Percentiles rank a stretch among this genome's conserved stretches.
Evolutionary conservation across 306 rosid species (phyloP).

Genomic region (Prinsepia uniflora): DNA sequence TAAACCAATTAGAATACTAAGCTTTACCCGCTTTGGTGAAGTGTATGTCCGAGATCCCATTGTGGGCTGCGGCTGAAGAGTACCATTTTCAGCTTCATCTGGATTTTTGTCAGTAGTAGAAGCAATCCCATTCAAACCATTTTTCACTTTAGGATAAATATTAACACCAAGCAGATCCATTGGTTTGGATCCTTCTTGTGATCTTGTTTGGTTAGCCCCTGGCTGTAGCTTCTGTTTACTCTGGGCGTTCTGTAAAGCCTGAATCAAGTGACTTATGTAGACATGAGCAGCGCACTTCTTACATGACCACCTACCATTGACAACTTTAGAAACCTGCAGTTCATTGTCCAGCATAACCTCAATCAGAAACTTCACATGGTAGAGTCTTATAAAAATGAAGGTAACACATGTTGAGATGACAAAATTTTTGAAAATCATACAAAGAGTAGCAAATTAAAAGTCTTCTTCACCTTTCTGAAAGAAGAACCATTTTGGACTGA

Average conservation of each 20-base stretch:
- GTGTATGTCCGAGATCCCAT: slow-evolving; percentile 19
- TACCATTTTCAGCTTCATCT: slow-evolving; percentile 31
- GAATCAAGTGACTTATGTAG: slow-evolving; percentile 53
- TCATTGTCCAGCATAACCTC: slow-evolving; percentile 1
- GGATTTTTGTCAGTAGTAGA: slow-evolving; percentile 28
- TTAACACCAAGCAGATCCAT: slow-evolving; percentile 31
- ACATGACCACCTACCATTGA: slow-evolving; percentile 27
- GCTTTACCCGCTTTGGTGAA: slow-evolving; percentile 56
- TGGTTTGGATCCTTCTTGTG: slow-evolving; percentile 32
- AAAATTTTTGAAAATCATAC: background rate
- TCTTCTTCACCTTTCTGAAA: slow-evolving; percentile 28
- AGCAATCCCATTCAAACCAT: slow-evolving; percentile 24
- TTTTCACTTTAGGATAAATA: slow-evolving; percentile 23
- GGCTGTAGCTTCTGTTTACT: slow-evolving; percentile 16
- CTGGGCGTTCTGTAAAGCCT: slow-evolving; percentile 30
- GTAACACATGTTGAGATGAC: background rate
- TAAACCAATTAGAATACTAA: slow-evolving; percentile 14
- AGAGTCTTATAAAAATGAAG: background rate
- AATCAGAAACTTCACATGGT: slow-evolving; percentile 7
- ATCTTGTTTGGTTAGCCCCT: slow-evolving; percentile 25
- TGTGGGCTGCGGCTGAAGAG: slow-evolving; percentile 30
- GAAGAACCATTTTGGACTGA: slow-evolving; percentile 25
- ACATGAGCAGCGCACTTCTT: slow-evolving; percentile 71
- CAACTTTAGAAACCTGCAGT: slow-evolving; percentile 36
- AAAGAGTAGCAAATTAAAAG: background rate